phyloP scores from a whole-genome alignment of 345 rosid species.

The Punica granatum region DNA sequence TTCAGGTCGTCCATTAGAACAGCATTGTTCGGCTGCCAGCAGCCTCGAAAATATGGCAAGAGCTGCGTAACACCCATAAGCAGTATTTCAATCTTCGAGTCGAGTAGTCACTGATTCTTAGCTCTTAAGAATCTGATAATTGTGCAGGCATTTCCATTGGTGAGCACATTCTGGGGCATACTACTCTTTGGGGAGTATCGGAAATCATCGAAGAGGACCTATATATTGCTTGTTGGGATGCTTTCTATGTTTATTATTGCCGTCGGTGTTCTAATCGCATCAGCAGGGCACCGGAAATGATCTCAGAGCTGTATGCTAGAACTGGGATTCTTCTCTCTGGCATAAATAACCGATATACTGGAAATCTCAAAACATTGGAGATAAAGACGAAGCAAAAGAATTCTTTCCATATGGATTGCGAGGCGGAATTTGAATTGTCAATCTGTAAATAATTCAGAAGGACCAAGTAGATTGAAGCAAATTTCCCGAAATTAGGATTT shows the following conservation, averaged over 20 bases:
- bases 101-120: no score
- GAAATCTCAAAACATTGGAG: conserved; percentile 1
- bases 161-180: conserved; percentile 87
- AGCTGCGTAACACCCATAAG: no score
- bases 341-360: neutral
- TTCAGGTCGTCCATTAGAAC: no score
- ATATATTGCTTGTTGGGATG: conserved; percentile 51
- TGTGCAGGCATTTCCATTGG: conserved; percentile 81
- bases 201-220: conserved; percentile 62
- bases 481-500: neutral
- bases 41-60: no score
- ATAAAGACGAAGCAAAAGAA: neutral
- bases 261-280: conserved; percentile 75
- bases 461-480: neutral
- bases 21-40: no score
- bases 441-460: neutral
- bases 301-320: neutral
- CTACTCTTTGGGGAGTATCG: conserved; percentile 76
- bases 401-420: neutral
- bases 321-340: neutral
- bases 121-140: neutral
- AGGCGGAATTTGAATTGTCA: neutral
- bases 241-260: conserved; percentile 66
- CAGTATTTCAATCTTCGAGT: no score
- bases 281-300: conserved; percentile 57